A percentile compares a stretch with the other conserved stretches of the same genome.
Evolutionary conservation across 2,329 filamentous ascomycete genomes (phyloP).

Genomic region (Colletotrichum chrysophilum): DNA sequence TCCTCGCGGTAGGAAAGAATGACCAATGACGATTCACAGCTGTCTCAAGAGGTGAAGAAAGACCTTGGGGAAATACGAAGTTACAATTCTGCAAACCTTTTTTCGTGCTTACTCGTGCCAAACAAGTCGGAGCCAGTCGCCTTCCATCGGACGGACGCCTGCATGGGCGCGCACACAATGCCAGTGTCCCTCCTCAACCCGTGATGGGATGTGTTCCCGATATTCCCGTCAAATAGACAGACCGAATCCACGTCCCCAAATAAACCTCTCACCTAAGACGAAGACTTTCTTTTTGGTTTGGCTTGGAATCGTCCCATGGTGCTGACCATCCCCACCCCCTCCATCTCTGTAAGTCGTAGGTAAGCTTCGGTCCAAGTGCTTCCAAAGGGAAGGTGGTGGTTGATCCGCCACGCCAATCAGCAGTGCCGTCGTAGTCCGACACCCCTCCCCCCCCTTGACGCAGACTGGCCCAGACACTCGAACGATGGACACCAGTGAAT

Average conservation of each 20-base stretch:
- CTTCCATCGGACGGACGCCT: not conserved
- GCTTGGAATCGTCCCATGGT: not conserved
- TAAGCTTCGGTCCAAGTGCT: slow-evolving; percentile 10
- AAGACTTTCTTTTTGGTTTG: not conserved
- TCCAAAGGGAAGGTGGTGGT: slow-evolving; percentile 12
- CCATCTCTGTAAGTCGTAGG: not conserved
- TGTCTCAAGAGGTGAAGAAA: not conserved
- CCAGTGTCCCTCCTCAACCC: not conserved
- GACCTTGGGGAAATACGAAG: not conserved
- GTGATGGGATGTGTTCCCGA: not conserved
- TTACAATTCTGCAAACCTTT: not conserved
- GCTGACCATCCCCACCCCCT: not conserved
- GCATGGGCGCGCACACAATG: not conserved
- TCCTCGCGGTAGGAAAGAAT: not conserved
- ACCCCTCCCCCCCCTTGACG: not conserved
- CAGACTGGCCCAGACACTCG: not conserved
- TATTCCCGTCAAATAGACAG: not conserved
- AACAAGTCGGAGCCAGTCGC: not conserved
- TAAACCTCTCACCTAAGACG: not conserved
- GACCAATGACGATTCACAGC: not conserved
- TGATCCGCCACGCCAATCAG: not conserved
- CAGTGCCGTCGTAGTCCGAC: not conserved
- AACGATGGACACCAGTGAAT: not conserved
- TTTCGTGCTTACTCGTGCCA: not conserved
- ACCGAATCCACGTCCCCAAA: not conserved